Evolutionary conservation across 441 rosid genomes (phyloP).

Genomic region (Jatropha podagrica): DNA sequence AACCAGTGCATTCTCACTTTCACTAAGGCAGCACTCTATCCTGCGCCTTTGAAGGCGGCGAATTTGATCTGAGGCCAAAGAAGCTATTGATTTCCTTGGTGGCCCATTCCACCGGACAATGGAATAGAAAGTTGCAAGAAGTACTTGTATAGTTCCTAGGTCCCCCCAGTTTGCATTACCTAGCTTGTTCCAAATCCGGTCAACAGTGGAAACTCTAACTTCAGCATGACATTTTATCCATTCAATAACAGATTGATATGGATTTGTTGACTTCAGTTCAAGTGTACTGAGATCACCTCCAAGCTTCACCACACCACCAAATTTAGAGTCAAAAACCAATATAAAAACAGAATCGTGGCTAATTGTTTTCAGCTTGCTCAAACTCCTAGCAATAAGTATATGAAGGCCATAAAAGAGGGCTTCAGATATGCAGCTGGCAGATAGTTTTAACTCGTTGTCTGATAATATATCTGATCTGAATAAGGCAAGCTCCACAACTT

Average conservation of each 20-base stretch:
- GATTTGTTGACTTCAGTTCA: constrained; percentile 35
- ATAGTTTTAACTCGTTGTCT: constrained; percentile 45
- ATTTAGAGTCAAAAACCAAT: constrained; percentile 62
- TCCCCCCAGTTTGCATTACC: constrained; percentile 73
- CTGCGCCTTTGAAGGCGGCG: constrained; percentile 58
- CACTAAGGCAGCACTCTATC: constrained; percentile 38
- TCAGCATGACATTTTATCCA: constrained; percentile 60
- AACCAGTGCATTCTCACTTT: constrained; percentile 36
- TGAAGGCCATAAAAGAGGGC: constrained; percentile 65
- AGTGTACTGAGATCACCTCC: constrained; percentile 53
- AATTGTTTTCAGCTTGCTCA: constrained; percentile 39
- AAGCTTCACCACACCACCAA: constrained; percentile 63
- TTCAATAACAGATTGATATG: constrained; percentile 40
- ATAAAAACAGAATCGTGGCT: constrained; percentile 42
- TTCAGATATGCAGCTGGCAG: constrained; percentile 50
- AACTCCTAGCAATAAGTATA: constrained; percentile 49
- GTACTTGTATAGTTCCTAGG: constrained; percentile 53
- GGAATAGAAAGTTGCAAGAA: constrained; percentile 59
- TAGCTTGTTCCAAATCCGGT: constrained; percentile 60
- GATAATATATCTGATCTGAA: constrained; percentile 46
- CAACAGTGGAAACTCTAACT: constrained; percentile 49
- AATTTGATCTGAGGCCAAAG: constrained; percentile 51
- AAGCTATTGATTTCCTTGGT: constrained; percentile 53
- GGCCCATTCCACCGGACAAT: constrained; percentile 52
- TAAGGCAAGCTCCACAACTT: constrained; percentile 46